Evolutionary conservation across 371 early-diverging fungal genomes (phyloP), one percentile per base, ranked within the genome.

Genomic region (Mucor circinelloides): DNA sequence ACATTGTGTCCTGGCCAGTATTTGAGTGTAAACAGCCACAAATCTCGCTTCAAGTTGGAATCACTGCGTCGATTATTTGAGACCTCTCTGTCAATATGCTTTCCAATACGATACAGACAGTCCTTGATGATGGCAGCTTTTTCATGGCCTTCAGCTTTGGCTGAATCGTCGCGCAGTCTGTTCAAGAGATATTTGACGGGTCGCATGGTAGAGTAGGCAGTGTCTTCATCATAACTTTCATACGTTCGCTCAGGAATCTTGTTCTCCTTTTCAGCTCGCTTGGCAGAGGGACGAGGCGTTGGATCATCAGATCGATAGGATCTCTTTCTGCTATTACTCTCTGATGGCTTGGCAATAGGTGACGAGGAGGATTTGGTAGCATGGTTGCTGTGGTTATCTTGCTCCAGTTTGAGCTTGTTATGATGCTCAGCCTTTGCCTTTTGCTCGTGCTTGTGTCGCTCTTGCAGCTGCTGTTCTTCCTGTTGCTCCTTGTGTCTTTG

Each of bases 11-110:
- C 79, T 13, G 88, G 89, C 90, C 91, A 92, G 59, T 84, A 90
- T 52, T 81, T 80, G 17, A 80, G 82, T 8, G 89, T 88, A 71
- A 85, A 89, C 55, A 81, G 70, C 90, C 90, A 90, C 36, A 90
- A 67, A 54, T 86, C 82, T 27, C 71, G 61, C 23, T 73, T 71
- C 21, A 70, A 38, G 36, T 65, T 44, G 23, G 48, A 13, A 4
- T 63, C 67, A 52, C 52, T 38, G 27, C 36, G 60, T 15, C 32
- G 5, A 9, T 58, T 31, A 0, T 25, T n/a, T 4, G 10, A 27
- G 3, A 83, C 62, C 15, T 82, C 67, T 7, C 77, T 67, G 6
- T 78, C 75, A 58, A 93, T 90, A 32, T 86, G 86, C 13, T 80
- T 74, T 13, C 92, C 94, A 60, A 93, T 88, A 17, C 66, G 75